A percentile compares a stretch with the other conserved stretches of the same genome.
Conservation (phyloP, 2,329 filamentous ascomycete genomes). For the Colletotrichum sp. region DNA sequence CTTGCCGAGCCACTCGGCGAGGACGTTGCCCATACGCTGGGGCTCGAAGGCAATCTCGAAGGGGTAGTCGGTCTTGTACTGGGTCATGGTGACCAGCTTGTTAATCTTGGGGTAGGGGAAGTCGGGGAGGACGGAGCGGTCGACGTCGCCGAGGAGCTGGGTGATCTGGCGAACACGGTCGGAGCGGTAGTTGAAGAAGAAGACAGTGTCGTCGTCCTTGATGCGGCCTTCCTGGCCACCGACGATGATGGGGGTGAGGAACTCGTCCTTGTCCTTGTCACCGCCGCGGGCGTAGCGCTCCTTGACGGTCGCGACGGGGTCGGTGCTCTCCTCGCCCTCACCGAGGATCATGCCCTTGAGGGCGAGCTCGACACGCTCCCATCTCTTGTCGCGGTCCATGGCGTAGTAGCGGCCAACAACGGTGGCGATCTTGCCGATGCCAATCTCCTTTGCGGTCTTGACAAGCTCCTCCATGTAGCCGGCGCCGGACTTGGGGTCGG, state of each 20-base stretch:
- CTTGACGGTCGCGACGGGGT: constrained; percentile 86
- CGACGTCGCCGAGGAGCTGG: constrained; percentile 89
- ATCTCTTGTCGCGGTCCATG: constrained; percentile 99
- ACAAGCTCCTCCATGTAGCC: constrained; percentile 89
- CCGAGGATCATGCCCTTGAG: constrained; percentile 86
- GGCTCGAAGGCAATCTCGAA: constrained; percentile 93
- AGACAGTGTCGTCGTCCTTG: constrained; percentile 90
- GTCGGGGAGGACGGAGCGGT: constrained; percentile 88
- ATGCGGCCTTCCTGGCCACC: constrained; percentile 86
- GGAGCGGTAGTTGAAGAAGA: constrained; percentile 99
- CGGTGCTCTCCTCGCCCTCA: constrained; percentile 84
- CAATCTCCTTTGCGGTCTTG: constrained; percentile 81
- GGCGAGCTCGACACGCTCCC: constrained; percentile 91
- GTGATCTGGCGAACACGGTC: constrained; percentile 97
- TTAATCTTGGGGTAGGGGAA: constrained; percentile 93
- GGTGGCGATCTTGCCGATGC: constrained; percentile 86
- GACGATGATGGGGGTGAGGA: constrained; percentile 96
- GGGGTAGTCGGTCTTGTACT: constrained; percentile 94
- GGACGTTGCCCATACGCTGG: constrained; percentile 96
- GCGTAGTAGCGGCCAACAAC: constrained; percentile 96
- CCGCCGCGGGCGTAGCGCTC: constrained; percentile 81
- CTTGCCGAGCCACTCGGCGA: constrained; percentile 94
- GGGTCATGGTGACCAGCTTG: constrained; percentile 91
- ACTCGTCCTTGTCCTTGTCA: constrained; percentile 84
- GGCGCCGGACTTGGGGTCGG: constrained; percentile 91